Percentiles rank a stretch among this genome's conserved stretches.
Conservation (phyloP, 139 green algal species). For the Picochlorum sp. region DNA sequence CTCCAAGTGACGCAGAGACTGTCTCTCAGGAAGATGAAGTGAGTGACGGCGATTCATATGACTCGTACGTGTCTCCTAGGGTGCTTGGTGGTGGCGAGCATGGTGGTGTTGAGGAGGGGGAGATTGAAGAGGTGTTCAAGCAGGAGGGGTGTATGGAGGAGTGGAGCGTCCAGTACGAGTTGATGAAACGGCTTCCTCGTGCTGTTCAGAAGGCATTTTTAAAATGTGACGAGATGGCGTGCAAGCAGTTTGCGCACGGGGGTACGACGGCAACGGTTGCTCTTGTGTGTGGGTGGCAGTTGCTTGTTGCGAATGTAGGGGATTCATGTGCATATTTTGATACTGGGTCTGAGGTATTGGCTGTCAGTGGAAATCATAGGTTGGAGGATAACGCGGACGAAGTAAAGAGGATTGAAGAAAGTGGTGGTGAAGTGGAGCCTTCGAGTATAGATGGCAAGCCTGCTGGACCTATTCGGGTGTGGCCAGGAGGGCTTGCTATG, state of each 20-base stretch:
- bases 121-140: background rate
- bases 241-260: conserved; percentile 14
- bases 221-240: conserved; percentile 9
- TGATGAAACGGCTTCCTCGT: conserved; percentile 1
- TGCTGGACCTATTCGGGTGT: conserved; percentile 71
- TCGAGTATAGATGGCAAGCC: conserved; percentile 18
- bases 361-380: conserved; percentile 55
- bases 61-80: background rate
- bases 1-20: conserved; percentile 7
- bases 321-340: conserved; percentile 55
- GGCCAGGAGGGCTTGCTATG: conserved; percentile 87
- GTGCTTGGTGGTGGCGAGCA: no score
- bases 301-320: conserved; percentile 52
- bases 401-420: conserved; percentile 43
- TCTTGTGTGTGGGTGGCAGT: conserved; percentile 44
- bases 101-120: background rate
- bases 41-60: background rate
- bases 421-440: conserved; percentile 40
- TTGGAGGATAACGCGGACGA: conserved; percentile 62
- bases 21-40: conserved; percentile 27
- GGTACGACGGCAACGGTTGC: conserved; percentile 78
- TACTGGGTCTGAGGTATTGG: conserved; percentile 58
- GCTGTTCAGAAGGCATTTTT: conserved; percentile 20
- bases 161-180: conserved; percentile 24
- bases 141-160: background rate